Base-by-base conservation (phyloP, 2,329 filamentous ascomycete genomes). In the Peltaster fructicola region DNA sequence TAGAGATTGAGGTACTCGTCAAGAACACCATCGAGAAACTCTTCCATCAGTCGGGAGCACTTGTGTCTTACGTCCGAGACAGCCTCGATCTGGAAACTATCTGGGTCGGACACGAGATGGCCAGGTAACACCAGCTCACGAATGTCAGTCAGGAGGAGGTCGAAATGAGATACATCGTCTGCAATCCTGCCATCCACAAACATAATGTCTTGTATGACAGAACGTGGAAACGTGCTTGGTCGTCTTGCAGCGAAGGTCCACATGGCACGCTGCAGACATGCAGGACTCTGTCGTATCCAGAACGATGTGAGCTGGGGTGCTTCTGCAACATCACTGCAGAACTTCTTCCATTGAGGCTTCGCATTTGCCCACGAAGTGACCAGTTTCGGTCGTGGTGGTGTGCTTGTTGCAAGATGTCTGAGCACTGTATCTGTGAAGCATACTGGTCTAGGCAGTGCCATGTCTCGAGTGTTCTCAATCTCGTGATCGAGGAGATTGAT, bases 351-450 rank as follows among this genome's bases (percentile, higher is more conserved):
- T 37, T 79, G 73, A 11, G 54, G 54, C 34, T 75, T 65, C 1
- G 82, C 77, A 39, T 80, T 72, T 8, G 73, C 65, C 37, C 79
- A 75, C 14, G 65, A 68, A 3, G 84, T 57, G 26, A 80, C 64
- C 7, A 93, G 78, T 39, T 93, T 85, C 0, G 85, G 84, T 6
- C 85, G 68, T 6, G 88, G 88, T 4, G 88, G 88, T 40, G 93
- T 84, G 1, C 82, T 93, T 38, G 82, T 93, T 1, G 88, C 84
- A 15, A 98, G 61, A 34, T 76, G 76, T n/a, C 84, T 68, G 45
- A 98, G 88, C 17, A 95, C 64, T 45, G 92, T 91, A 13, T 70
- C 68, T 39, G 81, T 93, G 48, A 93, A 95, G 0, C 84, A 71
- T n/a, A 73, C 71, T 0, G 72, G 64, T 0, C 90, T 69, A 1